Base-by-base conservation (phyloP, 2,329 filamentous ascomycete genomes). In the Trichoderma cornu-damae region DNA sequence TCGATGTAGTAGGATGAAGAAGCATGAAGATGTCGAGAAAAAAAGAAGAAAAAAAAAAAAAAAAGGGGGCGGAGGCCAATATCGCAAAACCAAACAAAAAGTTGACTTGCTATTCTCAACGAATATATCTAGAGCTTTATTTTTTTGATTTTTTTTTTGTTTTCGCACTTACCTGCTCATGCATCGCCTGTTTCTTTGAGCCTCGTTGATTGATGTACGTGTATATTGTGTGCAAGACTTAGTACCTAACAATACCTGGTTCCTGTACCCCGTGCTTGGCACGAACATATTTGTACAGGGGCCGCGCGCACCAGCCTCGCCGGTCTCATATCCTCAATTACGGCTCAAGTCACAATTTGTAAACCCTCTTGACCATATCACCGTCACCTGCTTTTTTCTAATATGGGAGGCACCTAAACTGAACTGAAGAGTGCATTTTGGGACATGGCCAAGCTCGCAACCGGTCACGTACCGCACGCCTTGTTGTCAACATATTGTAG, bases 101-200 rank as follows among this genome's bases (percentile, higher is more conserved):
- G 61, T 64, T 48, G 54, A 62, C 60, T 59, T 60, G 61, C 49
- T 60, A 61, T 60, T 63, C 55, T 52, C 53, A 63, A 64, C 60
- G 60, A 60, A 66, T 54, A 50, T 46, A 47, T 14, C 28, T 24
- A 53, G 49, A 51, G 20, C 11, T 20, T 35, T 26, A n/a, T n/a
- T n/a, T n/a, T n/a, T n/a, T n/a, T n/a, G n/a, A n/a, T n/a, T n/a
- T n/a, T n/a, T n/a, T n/a, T n/a, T n/a, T n/a, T n/a, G n/a, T 42
- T 34, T 40, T 48, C 14, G 35, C 34, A 14, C 40, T 24, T 34
- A 6, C n/a, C 7, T 54, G 18, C 26, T 9, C 8, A 14, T 14
- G 26, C 20, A n/a, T 9, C 6, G 11, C 7, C 20, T 34, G 20
- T 26, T 7, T 28, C 16, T 18, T 1, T 11, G 3, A 1, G 1